A percentile compares a stretch with the other conserved stretches of the same genome.
These are phyloP conservation scores for Millerozyma miso DNA, from an alignment of 805 yeast species.

Conservation along the genomic window DNA sequence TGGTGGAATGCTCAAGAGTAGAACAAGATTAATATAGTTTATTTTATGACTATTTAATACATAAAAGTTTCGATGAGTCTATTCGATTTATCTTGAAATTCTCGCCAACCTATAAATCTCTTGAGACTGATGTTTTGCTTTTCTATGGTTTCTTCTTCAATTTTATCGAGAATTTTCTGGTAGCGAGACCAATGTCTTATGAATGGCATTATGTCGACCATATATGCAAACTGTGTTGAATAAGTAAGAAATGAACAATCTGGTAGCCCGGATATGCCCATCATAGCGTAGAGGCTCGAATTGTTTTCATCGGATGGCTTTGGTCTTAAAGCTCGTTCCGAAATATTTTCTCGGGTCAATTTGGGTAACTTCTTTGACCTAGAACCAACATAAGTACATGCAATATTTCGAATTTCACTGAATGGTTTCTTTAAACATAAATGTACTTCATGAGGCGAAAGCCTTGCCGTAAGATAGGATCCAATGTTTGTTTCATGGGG, in stretches of 20 bases:
- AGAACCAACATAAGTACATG: slow-evolving; percentile 26
- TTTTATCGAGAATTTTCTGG: slow-evolving; percentile 21
- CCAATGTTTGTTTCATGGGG: slow-evolving; percentile 40
- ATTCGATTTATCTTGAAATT: slow-evolving; percentile 22
- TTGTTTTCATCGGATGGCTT: slow-evolving; percentile 6
- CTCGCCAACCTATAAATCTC: slow-evolving; percentile 29
- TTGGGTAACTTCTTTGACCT: slow-evolving; percentile 32
- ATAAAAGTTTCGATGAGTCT: slow-evolving; percentile 10
- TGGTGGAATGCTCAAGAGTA: slow-evolving; percentile 58
- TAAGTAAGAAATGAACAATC: slow-evolving; percentile 29
- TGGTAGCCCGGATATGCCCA: slow-evolving; percentile 22
- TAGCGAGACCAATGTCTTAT: slow-evolving; percentile 30
- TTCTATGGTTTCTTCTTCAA: slow-evolving; percentile 15
- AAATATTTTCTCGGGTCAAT: slow-evolving; percentile 20
- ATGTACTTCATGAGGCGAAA: neutral
- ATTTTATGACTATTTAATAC: slow-evolving; percentile 1
- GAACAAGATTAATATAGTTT: slow-evolving; percentile 46
- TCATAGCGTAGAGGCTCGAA: slow-evolving; percentile 6
- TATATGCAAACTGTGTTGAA: slow-evolving; percentile 20
- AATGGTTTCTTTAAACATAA: slow-evolving; percentile 6
- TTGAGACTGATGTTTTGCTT: slow-evolving; percentile 19
- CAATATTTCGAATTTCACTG: slow-evolving; percentile 10
- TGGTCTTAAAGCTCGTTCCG: slow-evolving; percentile 16
- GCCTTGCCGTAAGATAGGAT: slow-evolving; percentile 6
- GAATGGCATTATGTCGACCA: slow-evolving; percentile 29